These are phyloP conservation scores for Paxillus rubicundulus DNA, from an alignment of 768 basidiomycete species.

Conservation along the genomic window DNA sequence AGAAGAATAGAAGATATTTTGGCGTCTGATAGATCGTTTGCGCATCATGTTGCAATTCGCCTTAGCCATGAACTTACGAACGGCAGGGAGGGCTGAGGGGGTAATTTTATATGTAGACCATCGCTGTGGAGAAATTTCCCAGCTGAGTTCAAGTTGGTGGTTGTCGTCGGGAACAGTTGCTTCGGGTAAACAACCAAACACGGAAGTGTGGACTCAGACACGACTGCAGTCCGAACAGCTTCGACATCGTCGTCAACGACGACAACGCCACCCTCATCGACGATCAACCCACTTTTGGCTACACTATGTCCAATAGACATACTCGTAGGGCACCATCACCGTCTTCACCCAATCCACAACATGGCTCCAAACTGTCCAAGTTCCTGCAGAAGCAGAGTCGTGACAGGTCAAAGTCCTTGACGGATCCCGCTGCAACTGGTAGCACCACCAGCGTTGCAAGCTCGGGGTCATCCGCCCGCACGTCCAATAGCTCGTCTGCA, in stretches of 20 bases:
- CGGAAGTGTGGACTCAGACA: conserved; percentile 13
- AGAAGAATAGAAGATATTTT: too few relatives aligned
- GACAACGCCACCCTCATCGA: conserved; percentile 8
- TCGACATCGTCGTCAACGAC: conserved; percentile 20
- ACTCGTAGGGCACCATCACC: conserved; percentile 43
- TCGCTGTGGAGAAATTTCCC: neutral
- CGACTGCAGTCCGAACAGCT: conserved; percentile 3
- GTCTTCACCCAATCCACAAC: conserved; percentile 40
- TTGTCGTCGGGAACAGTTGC: neutral
- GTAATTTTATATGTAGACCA: neutral
- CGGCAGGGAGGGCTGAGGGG: neutral
- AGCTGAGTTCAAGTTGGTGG: neutral
- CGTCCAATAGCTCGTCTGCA: conserved; percentile 30
- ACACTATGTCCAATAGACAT: conserved; percentile 45
- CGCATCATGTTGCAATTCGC: too few relatives aligned
- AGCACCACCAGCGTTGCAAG: conserved; percentile 38
- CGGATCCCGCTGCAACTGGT: conserved; percentile 35
- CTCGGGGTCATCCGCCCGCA: conserved; percentile 38
- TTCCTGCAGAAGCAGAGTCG: conserved; percentile 65
- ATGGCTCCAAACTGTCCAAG: conserved; percentile 58
- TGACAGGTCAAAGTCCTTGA: conserved; percentile 58
- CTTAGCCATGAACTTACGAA: neutral
- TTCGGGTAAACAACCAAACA: conserved; percentile 26
- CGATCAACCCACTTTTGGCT: neutral
- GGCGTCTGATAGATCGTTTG: too few relatives aligned